Base-by-base conservation (phyloP, 179 eudicot genomes). In the Beta lomatogona region DNA sequence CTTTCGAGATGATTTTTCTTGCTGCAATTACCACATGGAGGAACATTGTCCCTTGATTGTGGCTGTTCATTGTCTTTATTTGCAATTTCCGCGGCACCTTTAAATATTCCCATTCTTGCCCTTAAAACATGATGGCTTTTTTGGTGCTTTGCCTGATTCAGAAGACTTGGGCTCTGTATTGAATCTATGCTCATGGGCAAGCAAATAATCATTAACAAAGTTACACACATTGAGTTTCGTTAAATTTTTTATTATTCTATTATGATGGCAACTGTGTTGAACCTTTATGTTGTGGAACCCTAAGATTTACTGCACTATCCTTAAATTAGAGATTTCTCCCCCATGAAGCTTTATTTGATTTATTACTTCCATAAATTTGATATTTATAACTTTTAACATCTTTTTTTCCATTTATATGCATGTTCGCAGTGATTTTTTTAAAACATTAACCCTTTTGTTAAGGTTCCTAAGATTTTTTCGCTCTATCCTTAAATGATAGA, bases 301-400 rank as follows among this genome's bases (percentile, higher is more conserved):
- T 79, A 36, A 79, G 13, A 63, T 50, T n/a, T 79, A 82, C 22
- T 82, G 74, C 16, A 80, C 73, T 25, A 65, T n/a, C 4, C 31
- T 77, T 36, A 73, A 9, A 77, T 78, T 60, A 0, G 50, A 0
- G 12, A 84, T 53, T 28, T 67, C 48, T 10, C 81, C 80, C 4
- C 79, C 83, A 75, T 65, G 65, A 2, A 41, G 73, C 59, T 59
- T 86, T 45, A 81, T 64, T 53, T 73, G 65, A 21, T 81, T 73
- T 2, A 81, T 64, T 1, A 83, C 36, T 25, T 64, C 46, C 21
- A 72, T 57, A 0, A 80, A 12, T 46, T 80, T 67, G 8, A 66
- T 65, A 61, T 57, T 65, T 13, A 57, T 83, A 0, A 10, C 57
- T 28, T 77, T 57, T 45, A 36, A 78, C n/a, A 3, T 19, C 28